These are phyloP conservation scores for Tausonia pullulans DNA, from an alignment of 1,284 basidiomycete genomes.

Conservation along the genomic window DNA sequence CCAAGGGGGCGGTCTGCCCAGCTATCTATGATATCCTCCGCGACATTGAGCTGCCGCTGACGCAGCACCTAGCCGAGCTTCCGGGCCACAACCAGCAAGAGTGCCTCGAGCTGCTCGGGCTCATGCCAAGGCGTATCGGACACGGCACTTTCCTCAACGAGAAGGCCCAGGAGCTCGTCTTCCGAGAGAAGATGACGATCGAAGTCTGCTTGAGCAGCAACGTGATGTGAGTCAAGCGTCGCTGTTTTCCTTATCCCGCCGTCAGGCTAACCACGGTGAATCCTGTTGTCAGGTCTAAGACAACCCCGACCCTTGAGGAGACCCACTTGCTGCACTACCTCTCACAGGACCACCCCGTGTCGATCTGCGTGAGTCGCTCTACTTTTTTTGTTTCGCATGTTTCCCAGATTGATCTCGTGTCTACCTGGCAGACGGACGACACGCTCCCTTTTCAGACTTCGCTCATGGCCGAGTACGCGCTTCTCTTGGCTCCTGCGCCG, in stretches of 20 bases:
- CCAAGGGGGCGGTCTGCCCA: conserved; percentile 33
- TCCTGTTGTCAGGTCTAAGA: conserved; percentile 47
- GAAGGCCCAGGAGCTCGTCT: conserved; percentile 47
- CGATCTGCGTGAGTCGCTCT: conserved; percentile 52
- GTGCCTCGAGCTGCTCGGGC: conserved; percentile 49
- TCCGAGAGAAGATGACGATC: conserved; percentile 48
- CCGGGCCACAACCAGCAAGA: conserved; percentile 45
- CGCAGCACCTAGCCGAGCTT: conserved; percentile 67
- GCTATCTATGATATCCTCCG: conserved; percentile 44
- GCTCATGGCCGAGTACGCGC: conserved; percentile 59
- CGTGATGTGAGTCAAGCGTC: conserved; percentile 43
- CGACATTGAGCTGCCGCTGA: conserved; percentile 48
- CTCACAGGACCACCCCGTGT: conserved; percentile 51
- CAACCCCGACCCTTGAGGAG: conserved; percentile 48
- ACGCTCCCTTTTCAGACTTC: conserved; percentile 61
- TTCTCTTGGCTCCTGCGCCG: conserved; percentile 56
- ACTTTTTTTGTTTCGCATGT: background rate
- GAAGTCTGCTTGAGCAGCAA: conserved; percentile 76
- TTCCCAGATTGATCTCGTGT: background rate
- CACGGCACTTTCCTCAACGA: conserved; percentile 67
- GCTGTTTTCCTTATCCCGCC: background rate
- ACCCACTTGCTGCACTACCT: conserved; percentile 64
- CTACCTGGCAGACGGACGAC: conserved; percentile 57
- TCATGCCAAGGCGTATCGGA: conserved; percentile 53
- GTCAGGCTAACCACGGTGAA: background rate